Percentiles rank a stretch among this genome's conserved stretches.
Conservation (phyloP, 257 asterid genomes). For the Solanum appendiculatum region DNA sequence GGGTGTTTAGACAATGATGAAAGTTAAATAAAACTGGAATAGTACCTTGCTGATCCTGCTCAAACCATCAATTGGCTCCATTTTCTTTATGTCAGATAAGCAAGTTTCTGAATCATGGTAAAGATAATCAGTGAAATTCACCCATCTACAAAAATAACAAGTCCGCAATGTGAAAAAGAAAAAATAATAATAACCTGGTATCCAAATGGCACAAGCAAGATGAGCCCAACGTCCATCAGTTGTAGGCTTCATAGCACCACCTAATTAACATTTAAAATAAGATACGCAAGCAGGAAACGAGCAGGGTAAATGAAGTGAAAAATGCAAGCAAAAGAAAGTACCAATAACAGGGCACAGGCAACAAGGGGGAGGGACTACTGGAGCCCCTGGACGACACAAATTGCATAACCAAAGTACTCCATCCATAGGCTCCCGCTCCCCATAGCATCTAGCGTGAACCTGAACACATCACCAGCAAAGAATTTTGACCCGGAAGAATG, state of each 20-base stretch:
- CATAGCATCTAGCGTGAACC: slow-evolving; percentile 99
- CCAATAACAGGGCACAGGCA: slow-evolving; percentile 94
- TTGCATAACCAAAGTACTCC: slow-evolving; percentile 97
- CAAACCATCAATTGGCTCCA: slow-evolving; percentile 99
- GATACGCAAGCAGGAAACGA: slow-evolving; percentile 8
- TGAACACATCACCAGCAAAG: slow-evolving; percentile 16
- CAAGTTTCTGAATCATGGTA: slow-evolving; percentile 74
- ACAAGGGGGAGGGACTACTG: slow-evolving; percentile 68
- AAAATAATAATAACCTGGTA: slow-evolving; percentile 59
- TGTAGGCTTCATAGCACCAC: slow-evolving; percentile 99
- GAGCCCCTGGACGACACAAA: slow-evolving; percentile 96
- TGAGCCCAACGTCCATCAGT: slow-evolving; percentile 99
- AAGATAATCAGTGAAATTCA: neutral
- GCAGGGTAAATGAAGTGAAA: neutral
- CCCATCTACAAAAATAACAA: neutral
- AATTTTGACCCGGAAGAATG: neutral
- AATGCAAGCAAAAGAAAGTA: slow-evolving; percentile 13
- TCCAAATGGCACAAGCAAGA: slow-evolving; percentile 99
- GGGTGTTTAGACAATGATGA: neutral
- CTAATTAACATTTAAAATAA: slow-evolving; percentile 21
- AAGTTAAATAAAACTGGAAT: neutral
- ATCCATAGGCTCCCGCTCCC: slow-evolving; percentile 73
- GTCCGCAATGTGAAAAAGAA: neutral
- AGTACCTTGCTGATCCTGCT: slow-evolving; percentile 73
- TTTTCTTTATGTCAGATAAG: slow-evolving; percentile 71